A percentile compares a stretch with the other conserved stretches of the same genome.
These are phyloP conservation scores for Microbotryum scabiosae DNA, from an alignment of 1,284 basidiomycete genomes.

Conservation along the genomic window DNA sequence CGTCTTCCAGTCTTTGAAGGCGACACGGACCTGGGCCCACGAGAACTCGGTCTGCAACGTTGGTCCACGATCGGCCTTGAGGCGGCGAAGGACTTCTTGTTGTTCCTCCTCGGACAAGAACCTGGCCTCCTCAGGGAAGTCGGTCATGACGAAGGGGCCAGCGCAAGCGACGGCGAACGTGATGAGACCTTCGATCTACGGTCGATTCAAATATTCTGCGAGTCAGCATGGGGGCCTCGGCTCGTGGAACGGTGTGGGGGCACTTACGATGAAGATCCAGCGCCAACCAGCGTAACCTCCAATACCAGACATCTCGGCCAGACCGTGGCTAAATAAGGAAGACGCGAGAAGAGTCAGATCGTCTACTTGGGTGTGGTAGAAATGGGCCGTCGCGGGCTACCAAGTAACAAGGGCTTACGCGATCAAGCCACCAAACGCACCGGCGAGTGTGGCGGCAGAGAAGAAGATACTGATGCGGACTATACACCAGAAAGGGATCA, in stretches of 20 bases:
- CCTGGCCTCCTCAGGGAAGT: slow-evolving; percentile 43
- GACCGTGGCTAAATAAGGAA: neutral
- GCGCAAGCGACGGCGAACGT: slow-evolving; percentile 39
- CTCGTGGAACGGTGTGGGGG: no score
- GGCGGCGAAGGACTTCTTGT: slow-evolving; percentile 39
- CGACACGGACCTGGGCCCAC: slow-evolving; percentile 35
- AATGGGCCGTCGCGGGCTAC: no score
- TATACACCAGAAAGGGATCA: neutral
- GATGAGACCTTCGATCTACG: slow-evolving; percentile 41
- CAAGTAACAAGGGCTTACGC: slow-evolving; percentile 1
- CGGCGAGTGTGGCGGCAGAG: slow-evolving; percentile 41
- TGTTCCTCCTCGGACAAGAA: slow-evolving; percentile 34
- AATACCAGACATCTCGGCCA: slow-evolving; percentile 19
- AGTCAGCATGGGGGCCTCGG: no score
- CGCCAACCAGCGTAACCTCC: slow-evolving; percentile 22
- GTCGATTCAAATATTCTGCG: no score
- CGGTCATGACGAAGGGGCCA: slow-evolving; percentile 39
- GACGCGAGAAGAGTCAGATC: no score
- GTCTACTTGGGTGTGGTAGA: no score
- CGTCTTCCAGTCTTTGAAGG: slow-evolving; percentile 39
- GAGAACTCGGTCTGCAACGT: slow-evolving; percentile 38
- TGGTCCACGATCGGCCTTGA: slow-evolving; percentile 40
- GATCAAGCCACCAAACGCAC: slow-evolving; percentile 18
- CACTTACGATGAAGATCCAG: slow-evolving; percentile 37
- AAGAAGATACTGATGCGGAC: slow-evolving; percentile 45